Base-by-base conservation (phyloP, 2,329 filamentous ascomycete genomes). In the Diaporthe batatas region DNA sequence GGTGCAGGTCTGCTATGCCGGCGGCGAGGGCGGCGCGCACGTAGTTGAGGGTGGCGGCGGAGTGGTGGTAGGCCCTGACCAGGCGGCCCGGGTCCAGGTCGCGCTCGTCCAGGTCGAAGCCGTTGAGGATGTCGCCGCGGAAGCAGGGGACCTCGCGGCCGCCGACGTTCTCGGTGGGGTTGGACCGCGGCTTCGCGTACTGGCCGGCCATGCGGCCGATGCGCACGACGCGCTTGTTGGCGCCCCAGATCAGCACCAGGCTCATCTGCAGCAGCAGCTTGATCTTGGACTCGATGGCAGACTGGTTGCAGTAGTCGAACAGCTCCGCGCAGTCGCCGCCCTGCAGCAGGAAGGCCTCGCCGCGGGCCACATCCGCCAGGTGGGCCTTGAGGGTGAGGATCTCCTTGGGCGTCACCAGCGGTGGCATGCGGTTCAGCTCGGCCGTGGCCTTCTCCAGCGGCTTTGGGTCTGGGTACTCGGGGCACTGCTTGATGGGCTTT, bases 201-300 rank as follows among this genome's bases (percentile, higher is more conserved):
- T 99, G 96, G 4, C 96, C 96, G 16, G 96, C 96, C 91, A 98
- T 98, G 74, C 96, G 91, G 21, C 94, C 96, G 79, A 99, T 97
- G 77, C 96, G 91, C 62, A 99, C 94, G 5, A 99, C 95, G 7
- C 94, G 93, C 84, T 91, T 91, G 83, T 89, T 87, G 73, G 88
- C 88, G 77, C 94, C 96, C 92, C 95, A 98, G 81, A 98, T 95
- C 74, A 99, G 87, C 1, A 99, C 94, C 77, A 99, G 85, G 76
- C 94, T 97, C 96, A 99, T 98, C 84, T 99, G 96, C 73, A 99
- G 86, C 39, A 99, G 89, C 34, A 99, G 90, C 85, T 98, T 98
- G 83, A 98, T 94, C 87, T 98, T 99, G 75, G 94, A 93, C 84
- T 98, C 95, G 77, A 99, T 98, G 76, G 93, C 93, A 18, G 90